These are phyloP conservation scores for Sanguinoderma infundibulare DNA, from an alignment of 1,284 basidiomycete genomes.

Conservation along the genomic window DNA sequence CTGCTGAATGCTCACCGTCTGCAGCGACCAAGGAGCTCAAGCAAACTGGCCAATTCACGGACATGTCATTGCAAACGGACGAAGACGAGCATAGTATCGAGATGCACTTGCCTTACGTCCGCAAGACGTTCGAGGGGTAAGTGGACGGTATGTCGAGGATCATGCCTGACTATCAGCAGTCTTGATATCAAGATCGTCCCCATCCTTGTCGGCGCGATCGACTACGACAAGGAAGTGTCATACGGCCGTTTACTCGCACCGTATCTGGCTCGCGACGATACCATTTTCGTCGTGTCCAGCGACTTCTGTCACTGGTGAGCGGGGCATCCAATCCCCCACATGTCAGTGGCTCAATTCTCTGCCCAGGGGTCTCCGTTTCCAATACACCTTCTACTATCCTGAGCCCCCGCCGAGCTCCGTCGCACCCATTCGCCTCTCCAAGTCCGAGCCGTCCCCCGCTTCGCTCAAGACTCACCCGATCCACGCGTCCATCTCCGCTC, in stretches of 20 bases:
- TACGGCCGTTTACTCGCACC: conserved; percentile 81
- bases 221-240: conserved; percentile 56
- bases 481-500: conserved; percentile 70
- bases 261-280: conserved; percentile 78
- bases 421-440: conserved; percentile 57
- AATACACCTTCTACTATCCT: conserved; percentile 91
- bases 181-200: conserved; percentile 85
- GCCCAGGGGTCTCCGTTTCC: conserved; percentile 86
- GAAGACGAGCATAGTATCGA: conserved; percentile 98
- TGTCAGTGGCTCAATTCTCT: neutral
- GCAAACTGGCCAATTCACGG: conserved; percentile 71
- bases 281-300: conserved; percentile 90
- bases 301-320: conserved; percentile 98
- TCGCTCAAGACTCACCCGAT: conserved; percentile 56
- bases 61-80: conserved; percentile 74
- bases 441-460: conserved; percentile 41
- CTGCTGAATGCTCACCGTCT: neutral
- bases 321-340: neutral
- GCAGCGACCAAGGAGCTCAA: conserved; percentile 74
- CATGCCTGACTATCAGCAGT: conserved; percentile 41
- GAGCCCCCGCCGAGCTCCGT: conserved; percentile 56
- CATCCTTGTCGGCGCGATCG: conserved; percentile 88
- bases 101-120: conserved; percentile 95
- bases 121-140: conserved; percentile 85
- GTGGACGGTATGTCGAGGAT: conserved; percentile 26